Evolutionary conservation across 176 grass and related monocot genomes (phyloP).

Genomic region (Avena insularis): DNA sequence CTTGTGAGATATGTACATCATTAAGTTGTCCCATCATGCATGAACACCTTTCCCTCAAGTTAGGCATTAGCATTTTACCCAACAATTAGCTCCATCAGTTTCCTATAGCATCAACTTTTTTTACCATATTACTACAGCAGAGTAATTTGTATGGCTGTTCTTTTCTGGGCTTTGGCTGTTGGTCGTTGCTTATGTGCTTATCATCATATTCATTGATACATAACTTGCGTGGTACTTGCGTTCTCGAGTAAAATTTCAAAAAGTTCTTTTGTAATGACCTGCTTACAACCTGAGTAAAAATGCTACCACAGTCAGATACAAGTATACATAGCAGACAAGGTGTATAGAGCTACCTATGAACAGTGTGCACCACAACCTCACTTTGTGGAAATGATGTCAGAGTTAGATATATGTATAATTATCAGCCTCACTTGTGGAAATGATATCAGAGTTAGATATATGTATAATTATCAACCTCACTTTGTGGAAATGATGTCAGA

Average conservation of each 20-base stretch:
- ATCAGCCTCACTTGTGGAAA: no score
- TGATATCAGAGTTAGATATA: no score
- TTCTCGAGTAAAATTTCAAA: not conserved
- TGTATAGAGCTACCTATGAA: not conserved
- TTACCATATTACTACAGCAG: not conserved
- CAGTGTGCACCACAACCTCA: not conserved
- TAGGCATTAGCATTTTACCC: not conserved
- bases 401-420: not conserved
- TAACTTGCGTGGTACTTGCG: not conserved
- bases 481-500: no score
- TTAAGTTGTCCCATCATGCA: conserved; percentile 1
- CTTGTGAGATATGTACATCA: not conserved
- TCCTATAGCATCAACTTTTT: not conserved
- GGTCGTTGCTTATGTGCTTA: not conserved
- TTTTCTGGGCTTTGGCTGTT: not conserved
- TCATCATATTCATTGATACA: not conserved
- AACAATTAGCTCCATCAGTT: not conserved
- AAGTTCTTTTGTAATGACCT: not conserved
- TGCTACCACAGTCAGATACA: not conserved
- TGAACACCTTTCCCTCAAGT: not conserved
- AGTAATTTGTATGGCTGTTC: conserved; percentile 4
- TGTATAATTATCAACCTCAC: no score
- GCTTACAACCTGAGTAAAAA: not conserved
- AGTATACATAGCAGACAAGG: not conserved
- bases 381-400: not conserved